A percentile compares a stretch with the other conserved stretches of the same genome.
phyloP scores from a whole-genome alignment of 768 basidiomycete species.

The Pholiota molesta region DNA sequence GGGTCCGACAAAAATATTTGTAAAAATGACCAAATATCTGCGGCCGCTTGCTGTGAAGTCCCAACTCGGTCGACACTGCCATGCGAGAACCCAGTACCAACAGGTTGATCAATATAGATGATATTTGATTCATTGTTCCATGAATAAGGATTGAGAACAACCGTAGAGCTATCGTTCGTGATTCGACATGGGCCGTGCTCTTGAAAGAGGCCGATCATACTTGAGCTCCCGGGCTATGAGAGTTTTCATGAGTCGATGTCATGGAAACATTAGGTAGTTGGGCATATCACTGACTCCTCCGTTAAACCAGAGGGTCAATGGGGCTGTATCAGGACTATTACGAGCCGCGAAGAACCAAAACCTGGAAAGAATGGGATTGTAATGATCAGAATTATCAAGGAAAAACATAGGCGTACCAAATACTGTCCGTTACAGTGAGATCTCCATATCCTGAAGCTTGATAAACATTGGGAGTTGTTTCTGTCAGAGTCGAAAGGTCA shows the following conservation, averaged over 20 bases:
- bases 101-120: slow-evolving; percentile 64
- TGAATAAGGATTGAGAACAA: slow-evolving; percentile 54
- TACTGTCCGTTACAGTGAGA: slow-evolving; percentile 53
- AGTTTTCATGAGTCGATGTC: not conserved
- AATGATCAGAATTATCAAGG: not conserved
- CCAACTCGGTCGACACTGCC: slow-evolving; percentile 46
- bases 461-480: slow-evolving; percentile 61
- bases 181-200: slow-evolving; percentile 80
- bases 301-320: slow-evolving; percentile 69
- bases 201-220: slow-evolving; percentile 70
- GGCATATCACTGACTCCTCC: slow-evolving; percentile 47
- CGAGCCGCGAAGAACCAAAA: slow-evolving; percentile 74
- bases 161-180: slow-evolving; percentile 53
- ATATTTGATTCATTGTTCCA: slow-evolving; percentile 64
- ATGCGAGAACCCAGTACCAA: slow-evolving; percentile 66
- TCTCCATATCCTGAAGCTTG: slow-evolving; percentile 71
- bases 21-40: slow-evolving; percentile 62
- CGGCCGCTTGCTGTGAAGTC: slow-evolving; percentile 55
- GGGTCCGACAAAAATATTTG: slow-evolving; percentile 63
- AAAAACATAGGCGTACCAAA: slow-evolving; percentile 43
- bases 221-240: slow-evolving; percentile 54
- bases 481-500: slow-evolving; percentile 25
- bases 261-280: not conserved
- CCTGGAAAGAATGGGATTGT: slow-evolving; percentile 32
- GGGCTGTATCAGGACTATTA: slow-evolving; percentile 59